Percentiles rank a stretch among this genome's conserved stretches.
These are phyloP conservation scores for Endothia cerciana DNA, from an alignment of 2,329 filamentous ascomycete species.

Conservation along the genomic window DNA sequence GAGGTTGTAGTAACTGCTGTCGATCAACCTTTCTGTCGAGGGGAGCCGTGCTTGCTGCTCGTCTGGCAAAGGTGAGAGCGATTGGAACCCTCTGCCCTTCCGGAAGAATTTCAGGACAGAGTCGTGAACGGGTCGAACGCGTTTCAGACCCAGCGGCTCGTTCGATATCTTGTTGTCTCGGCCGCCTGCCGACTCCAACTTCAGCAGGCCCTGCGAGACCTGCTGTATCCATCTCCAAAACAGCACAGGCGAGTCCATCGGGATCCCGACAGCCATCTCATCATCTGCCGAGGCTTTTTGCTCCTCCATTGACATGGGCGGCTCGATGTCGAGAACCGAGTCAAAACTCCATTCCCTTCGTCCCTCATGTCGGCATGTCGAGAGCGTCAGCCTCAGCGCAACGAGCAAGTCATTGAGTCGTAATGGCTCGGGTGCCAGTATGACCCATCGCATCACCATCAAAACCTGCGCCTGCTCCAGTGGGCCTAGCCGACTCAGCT, in stretches of 20 bases:
- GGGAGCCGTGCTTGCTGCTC: neutral
- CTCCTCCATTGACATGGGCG: conserved; percentile 35
- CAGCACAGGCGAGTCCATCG: conserved; percentile 16
- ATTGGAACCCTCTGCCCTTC: conserved; percentile 38
- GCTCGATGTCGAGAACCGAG: conserved; percentile 34
- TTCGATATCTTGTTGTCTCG: conserved; percentile 11
- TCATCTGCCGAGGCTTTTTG: conserved; percentile 31
- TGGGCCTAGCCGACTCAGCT: conserved; percentile 38
- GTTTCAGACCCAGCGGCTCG: conserved; percentile 36
- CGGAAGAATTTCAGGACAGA: conserved; percentile 41
- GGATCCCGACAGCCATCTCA: neutral
- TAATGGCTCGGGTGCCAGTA: conserved; percentile 39
- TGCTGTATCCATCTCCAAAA: conserved; percentile 22
- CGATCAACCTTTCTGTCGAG: conserved; percentile 33
- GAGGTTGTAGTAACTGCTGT: conserved; percentile 38
- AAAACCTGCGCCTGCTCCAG: conserved; percentile 38
- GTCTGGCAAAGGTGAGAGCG: conserved; percentile 29
- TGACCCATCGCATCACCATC: conserved; percentile 41
- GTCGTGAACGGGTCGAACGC: conserved; percentile 38
- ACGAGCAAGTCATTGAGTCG: conserved; percentile 39
- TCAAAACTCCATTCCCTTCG: conserved; percentile 25
- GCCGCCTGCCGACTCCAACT: conserved; percentile 15
- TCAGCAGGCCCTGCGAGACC: conserved; percentile 23
- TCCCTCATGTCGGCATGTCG: neutral
- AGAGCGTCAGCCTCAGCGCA: conserved; percentile 37